Evolutionary conservation across 176 grass and related monocot species (phyloP), one percentile per base, ranked within the genome.

Genomic region (Pontederia crassipes): DNA sequence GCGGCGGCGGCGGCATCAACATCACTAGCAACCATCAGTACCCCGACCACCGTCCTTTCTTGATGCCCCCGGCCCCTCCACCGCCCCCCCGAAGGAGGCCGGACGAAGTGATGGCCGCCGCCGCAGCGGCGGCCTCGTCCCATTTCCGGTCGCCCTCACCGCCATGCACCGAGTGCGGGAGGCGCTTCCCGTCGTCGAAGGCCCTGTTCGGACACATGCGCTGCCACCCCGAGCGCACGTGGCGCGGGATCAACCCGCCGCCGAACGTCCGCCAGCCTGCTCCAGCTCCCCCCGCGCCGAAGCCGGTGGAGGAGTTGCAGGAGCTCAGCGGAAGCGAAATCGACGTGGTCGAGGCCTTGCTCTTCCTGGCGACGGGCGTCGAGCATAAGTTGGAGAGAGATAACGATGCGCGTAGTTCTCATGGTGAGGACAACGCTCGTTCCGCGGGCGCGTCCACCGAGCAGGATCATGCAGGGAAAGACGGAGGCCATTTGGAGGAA

Each of bases 121-220:
- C 48, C 20, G 24, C 35, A 14, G 52, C 48, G n/a, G n/a, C n/a
- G 4, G 20, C 12, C 28, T 4, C 29, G 29, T 35, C 29, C 4
- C 29, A 2, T 35, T 35, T 35, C 29, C 29, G 29, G 29, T 35
- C 29, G 29, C 29, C 65, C 51, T 46, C 66, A 5, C 62, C 68
- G 3, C 62, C 74, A 4, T 83, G 80, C 74, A 74, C 62, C 12
- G 80, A 83, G 69, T 83, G 80, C 50, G 74, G 80, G 35, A 72
- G 63, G 57, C 40, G 63, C 65, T 83, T 83, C 74, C 32, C 27
- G 11, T 77, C 80, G 18, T 76, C 62, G 68, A 83, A 77, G 63
- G 80, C 80, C 28, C 55, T 83, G 27, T 77, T 77, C 16, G 80
- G 80, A 14, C 80, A 83, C 74, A 83, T 83, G 80, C 68, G 80